A percentile compares a stretch with the other conserved stretches of the same genome.
These are phyloP conservation scores for Laburnicola sp. DNA, from an alignment of 2,329 filamentous ascomycete species.

Conservation along the genomic window DNA sequence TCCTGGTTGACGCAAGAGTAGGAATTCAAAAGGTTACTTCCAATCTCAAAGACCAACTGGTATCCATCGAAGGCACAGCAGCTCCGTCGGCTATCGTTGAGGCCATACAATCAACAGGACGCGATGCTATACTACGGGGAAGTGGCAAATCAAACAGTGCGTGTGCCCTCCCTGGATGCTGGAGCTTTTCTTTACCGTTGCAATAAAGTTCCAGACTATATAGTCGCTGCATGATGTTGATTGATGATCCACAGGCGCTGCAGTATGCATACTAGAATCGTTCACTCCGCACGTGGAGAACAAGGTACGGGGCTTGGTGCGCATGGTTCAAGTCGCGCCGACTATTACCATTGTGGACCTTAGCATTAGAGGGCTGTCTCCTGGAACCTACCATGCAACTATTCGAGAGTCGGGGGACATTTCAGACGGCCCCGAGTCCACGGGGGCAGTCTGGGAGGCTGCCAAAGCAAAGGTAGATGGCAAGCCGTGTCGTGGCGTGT, in stretches of 20 bases:
- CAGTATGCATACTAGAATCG: constrained; percentile 95
- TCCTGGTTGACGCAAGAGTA: constrained; percentile 35
- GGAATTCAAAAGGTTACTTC: constrained; percentile 83
- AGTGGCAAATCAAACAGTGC: constrained; percentile 82
- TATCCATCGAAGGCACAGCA: constrained; percentile 85
- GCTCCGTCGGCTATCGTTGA: constrained; percentile 86
- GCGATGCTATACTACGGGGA: constrained; percentile 91
- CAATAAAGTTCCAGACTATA: constrained; percentile 15
- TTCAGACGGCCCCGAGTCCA: constrained; percentile 77
- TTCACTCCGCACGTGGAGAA: constrained; percentile 63
- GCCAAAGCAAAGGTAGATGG: constrained; percentile 50
- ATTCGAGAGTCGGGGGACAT: constrained; percentile 88
- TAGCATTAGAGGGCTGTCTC: constrained; percentile 77
- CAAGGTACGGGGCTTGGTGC: constrained; percentile 80
- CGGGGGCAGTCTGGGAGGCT: constrained; percentile 78
- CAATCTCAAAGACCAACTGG: constrained; percentile 78
- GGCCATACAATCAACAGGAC: constrained; percentile 84
- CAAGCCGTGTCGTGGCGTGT: constrained; percentile 60
- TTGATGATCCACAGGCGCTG: constrained; percentile 60
- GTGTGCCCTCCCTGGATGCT: constrained; percentile 38
- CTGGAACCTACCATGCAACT: constrained; percentile 80
- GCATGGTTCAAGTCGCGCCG: constrained; percentile 88
- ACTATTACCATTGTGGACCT: constrained; percentile 83
- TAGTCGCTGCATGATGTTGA: constrained; percentile 17
- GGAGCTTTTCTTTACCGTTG: constrained; percentile 6